Base-by-base conservation (phyloP, 352 stramenopile species). In the Phytopythium cucurbitacearum region DNA sequence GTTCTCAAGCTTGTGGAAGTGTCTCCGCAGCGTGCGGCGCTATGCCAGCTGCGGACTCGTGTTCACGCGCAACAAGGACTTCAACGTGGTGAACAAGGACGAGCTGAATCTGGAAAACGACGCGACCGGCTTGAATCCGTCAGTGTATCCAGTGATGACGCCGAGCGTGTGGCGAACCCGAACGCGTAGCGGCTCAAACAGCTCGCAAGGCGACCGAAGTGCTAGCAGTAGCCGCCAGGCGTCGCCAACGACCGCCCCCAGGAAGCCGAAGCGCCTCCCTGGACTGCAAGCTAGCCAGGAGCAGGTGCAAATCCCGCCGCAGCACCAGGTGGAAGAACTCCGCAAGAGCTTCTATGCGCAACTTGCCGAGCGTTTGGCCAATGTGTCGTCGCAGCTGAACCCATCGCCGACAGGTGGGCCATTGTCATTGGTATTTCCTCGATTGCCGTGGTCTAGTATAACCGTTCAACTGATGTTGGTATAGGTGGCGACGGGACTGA, bases 11-110 rank as follows among this genome's bases (percentile, higher is more conserved):
- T 69, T 94, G 4, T 85, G 71, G 59, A 87, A 85, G 47, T 94
- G 84, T 36, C 56, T 94, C 37, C 70, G 81, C 35, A 94, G 84
- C 54, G 79, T 94, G 28, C 77, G 81, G 10, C 79, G 79, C 8
- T 91, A 94, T 55, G 84, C 84, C 15, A 78, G 76, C 48, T 76
- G 77, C 5, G 84, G 84, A 0, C 74, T 94, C 36, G 57, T 91
- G 7, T 94, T 94, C 59, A 87, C 62, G 48, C 77, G 75, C 47
- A 85, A 80, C 40, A 57, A 70, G 11, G 75, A 80, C 41, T 91
- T 91, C 48, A 81, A 69, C 44, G 67, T 91, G 1, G 76, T 86
- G 32, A 82, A 87, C 52, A 88, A 88, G 48, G 60, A 80, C 28
- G 68, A 85, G 13, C 54, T 87, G 53, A 61, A 71, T 28, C 52